Evolutionary conservation across 2,329 filamentous ascomycete genomes (phyloP).

Genomic region (Colletotrichum lupini): DNA sequence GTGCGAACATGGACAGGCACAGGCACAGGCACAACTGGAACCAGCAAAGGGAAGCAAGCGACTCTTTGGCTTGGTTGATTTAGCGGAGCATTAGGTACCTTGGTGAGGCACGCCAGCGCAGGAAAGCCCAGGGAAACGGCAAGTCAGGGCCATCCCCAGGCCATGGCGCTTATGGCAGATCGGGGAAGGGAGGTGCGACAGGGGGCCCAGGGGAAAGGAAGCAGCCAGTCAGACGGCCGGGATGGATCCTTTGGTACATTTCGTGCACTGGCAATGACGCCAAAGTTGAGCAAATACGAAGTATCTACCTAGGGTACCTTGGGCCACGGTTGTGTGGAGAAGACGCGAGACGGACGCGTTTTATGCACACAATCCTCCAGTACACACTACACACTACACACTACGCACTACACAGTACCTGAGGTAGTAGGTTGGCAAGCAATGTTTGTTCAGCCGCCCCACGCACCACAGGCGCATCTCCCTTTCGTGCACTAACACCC

Average conservation of each 20-base stretch:
- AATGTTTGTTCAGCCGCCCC: slow-evolving; percentile 9
- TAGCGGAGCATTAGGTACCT: not conserved
- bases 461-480: not conserved
- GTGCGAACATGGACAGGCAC: not conserved
- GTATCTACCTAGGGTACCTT: not conserved
- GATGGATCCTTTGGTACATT: not conserved
- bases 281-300: slow-evolving; percentile 22
- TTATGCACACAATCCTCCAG: slow-evolving; percentile 3
- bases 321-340: slow-evolving; percentile 17
- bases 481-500: not conserved
- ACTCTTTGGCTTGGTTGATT: not conserved
- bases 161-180: slow-evolving; percentile 32
- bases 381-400: too few relatives aligned
- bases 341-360: slow-evolving; percentile 24
- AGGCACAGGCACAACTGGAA: not conserved
- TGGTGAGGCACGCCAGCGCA: slow-evolving; percentile 25
- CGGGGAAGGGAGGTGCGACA: slow-evolving; percentile 31
- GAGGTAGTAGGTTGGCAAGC: too few relatives aligned
- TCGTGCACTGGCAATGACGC: slow-evolving; percentile 21
- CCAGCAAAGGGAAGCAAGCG: not conserved
- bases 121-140: slow-evolving; percentile 12
- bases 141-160: slow-evolving; percentile 29
- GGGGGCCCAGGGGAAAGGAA: not conserved
- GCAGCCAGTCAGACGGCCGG: slow-evolving; percentile 20
- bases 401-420: too few relatives aligned